phyloP scores from a whole-genome alignment of 2,329 filamentous ascomycete species.

The Penicillium italicum region DNA sequence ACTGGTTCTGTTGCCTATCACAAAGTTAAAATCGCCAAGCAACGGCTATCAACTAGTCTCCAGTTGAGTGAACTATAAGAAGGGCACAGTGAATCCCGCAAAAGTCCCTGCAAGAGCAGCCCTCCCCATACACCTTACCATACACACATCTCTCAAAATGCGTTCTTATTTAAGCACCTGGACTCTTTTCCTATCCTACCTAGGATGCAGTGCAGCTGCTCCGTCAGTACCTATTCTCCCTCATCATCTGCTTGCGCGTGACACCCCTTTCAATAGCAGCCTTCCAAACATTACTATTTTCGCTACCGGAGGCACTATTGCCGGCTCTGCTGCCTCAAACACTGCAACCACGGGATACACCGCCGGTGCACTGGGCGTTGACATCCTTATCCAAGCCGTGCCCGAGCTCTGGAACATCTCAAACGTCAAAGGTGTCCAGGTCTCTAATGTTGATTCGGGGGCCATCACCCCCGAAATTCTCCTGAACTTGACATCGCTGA shows the following conservation, averaged over 20 bases:
- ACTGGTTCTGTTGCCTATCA: not conserved
- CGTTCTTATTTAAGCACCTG: not conserved
- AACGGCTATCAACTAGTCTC: not conserved
- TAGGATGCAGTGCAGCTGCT: not conserved
- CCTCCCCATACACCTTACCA: not conserved
- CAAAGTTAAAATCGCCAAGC: not conserved
- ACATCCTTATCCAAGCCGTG: not conserved
- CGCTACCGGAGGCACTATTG: not conserved
- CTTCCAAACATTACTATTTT: not conserved
- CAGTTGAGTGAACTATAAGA: not conserved
- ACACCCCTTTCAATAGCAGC: not conserved
- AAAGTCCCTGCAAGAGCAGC: not conserved
- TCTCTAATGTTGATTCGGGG: not conserved
- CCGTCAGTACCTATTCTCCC: not conserved
- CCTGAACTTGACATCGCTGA: not conserved
- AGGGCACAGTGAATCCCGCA: not conserved
- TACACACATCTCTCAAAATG: not conserved
- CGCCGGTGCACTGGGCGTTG: not conserved
- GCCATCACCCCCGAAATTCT: not conserved
- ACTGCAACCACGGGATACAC: not conserved
- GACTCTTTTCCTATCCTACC: not conserved
- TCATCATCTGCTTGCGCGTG: not conserved
- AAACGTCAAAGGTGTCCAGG: not conserved
- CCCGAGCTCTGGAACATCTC: not conserved
- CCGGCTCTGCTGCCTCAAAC: not conserved